Conservation (phyloP, 768 basidiomycete species). For the Termitomyces sp. region DNA sequence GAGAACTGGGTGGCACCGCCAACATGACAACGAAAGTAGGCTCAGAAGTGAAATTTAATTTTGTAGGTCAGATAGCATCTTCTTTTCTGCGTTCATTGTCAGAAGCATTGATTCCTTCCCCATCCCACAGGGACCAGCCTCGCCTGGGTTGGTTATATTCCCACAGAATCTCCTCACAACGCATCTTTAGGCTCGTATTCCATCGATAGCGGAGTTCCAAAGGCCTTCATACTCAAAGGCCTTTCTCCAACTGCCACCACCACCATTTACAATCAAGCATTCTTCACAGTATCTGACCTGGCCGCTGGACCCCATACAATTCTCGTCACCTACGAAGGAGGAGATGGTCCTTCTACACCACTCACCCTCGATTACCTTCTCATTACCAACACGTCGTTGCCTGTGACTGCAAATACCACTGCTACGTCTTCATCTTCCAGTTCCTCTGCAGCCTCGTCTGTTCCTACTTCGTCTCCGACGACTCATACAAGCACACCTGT, state of each 20-base stretch:
- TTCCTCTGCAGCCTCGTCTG: neutral
- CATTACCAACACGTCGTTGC: neutral
- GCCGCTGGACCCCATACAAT: conserved; percentile 3
- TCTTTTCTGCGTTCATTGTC: neutral
- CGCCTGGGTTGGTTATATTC: conserved; percentile 9
- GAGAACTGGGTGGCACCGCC: neutral
- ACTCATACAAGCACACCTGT: neutral
- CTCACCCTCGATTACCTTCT: conserved; percentile 8
- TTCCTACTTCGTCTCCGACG: neutral
- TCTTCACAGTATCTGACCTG: conserved; percentile 1
- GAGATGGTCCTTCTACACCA: neutral
- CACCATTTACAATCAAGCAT: conserved; percentile 1
- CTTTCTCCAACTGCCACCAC: neutral
- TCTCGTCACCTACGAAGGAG: conserved; percentile 4
- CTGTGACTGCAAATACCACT: neutral
- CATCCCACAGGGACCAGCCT: conserved; percentile 3
- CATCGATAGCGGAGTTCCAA: neutral
- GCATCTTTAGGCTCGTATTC: neutral
- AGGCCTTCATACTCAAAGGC: neutral
- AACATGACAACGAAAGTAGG: conserved; percentile 4
- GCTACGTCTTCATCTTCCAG: neutral
- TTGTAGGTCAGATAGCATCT: conserved; percentile 1
- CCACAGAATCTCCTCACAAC: neutral
- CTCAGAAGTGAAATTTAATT: conserved; percentile 3
- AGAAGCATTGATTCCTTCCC: neutral